phyloP scores from a whole-genome alignment of 495 filamentous ascomycete genomes.

The Glonium stellatum region DNA sequence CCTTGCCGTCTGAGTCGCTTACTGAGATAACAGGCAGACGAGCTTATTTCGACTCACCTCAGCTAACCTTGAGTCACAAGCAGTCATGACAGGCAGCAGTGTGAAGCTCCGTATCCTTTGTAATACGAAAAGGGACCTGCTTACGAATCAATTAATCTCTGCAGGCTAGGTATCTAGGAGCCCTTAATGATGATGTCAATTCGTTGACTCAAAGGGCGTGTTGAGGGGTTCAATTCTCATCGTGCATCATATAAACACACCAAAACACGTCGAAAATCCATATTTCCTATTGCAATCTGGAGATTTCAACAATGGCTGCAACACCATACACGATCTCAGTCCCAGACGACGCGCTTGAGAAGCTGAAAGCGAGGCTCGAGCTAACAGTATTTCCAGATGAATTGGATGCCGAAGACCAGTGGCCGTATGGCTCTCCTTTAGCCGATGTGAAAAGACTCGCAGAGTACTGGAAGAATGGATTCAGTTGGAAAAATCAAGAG shows the following conservation, averaged over 20 bases:
- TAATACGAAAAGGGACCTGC: too few relatives aligned
- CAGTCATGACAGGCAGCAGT: too few relatives aligned
- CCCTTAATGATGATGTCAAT: neutral
- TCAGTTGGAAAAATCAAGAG: constrained; percentile 33
- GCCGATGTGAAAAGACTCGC: constrained; percentile 46
- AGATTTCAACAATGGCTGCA: constrained; percentile 4
- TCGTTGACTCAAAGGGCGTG: neutral
- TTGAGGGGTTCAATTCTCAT: neutral
- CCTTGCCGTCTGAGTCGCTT: too few relatives aligned
- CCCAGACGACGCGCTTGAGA: constrained; percentile 13
- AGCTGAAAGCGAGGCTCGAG: constrained; percentile 11
- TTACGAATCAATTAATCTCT: too few relatives aligned
- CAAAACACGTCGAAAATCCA: neutral
- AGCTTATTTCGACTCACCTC: too few relatives aligned
- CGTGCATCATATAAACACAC: neutral
- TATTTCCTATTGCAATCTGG: neutral
- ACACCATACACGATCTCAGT: constrained; percentile 13
- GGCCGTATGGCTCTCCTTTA: constrained; percentile 44
- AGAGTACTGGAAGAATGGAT: constrained; percentile 43
- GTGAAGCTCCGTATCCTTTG: too few relatives aligned
- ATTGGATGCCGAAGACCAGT: constrained; percentile 29
- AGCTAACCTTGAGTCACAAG: too few relatives aligned
- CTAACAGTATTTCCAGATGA: constrained; percentile 24
- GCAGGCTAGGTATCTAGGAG: too few relatives aligned
- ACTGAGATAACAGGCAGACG: too few relatives aligned